Percentiles rank a stretch among this genome's conserved stretches.
Evolutionary conservation across 805 yeast genomes (phyloP).

Genomic region (Candida boleticola): DNA sequence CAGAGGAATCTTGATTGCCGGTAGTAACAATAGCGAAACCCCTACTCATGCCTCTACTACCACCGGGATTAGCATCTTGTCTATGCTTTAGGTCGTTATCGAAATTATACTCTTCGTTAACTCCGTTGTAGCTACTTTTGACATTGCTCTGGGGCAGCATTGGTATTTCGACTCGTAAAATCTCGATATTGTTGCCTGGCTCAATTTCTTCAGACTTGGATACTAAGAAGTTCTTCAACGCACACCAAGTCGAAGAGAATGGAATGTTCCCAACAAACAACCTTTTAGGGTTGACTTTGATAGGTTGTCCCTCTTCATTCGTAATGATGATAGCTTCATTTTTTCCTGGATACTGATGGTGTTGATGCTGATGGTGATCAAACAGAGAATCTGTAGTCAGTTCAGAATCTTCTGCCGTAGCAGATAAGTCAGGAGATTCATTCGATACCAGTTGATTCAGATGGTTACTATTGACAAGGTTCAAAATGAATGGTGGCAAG

Average conservation of each 20-base stretch:
- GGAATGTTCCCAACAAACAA: slow-evolving; percentile 59
- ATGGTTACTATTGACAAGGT: slow-evolving; percentile 15
- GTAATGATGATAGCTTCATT: slow-evolving; percentile 12
- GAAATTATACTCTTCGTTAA: neutral
- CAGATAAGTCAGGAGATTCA: neutral
- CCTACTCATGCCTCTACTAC: slow-evolving; percentile 25
- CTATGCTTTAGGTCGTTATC: neutral
- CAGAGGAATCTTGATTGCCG: slow-evolving; percentile 44
- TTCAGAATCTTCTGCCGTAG: neutral
- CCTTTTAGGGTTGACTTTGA: slow-evolving; percentile 41
- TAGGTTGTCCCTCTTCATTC: slow-evolving; percentile 23
- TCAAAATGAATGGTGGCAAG: slow-evolving; percentile 26
- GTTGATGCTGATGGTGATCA: neutral
- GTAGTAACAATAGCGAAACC: slow-evolving; percentile 69
- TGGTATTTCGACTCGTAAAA: slow-evolving; percentile 42
- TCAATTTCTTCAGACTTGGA: slow-evolving; percentile 22
- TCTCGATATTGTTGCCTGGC: slow-evolving; percentile 22
- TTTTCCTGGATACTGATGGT: neutral
- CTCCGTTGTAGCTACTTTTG: neutral
- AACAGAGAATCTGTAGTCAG: neutral
- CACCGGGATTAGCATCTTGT: neutral
- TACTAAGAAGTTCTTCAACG: slow-evolving; percentile 28
- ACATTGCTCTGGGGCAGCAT: slow-evolving; percentile 22
- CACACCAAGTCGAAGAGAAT: slow-evolving; percentile 39
- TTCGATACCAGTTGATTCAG: slow-evolving; percentile 1